phyloP scores from a whole-genome alignment of 2,329 filamentous ascomycete genomes.

The Cylindrodendrum hubeiense region DNA sequence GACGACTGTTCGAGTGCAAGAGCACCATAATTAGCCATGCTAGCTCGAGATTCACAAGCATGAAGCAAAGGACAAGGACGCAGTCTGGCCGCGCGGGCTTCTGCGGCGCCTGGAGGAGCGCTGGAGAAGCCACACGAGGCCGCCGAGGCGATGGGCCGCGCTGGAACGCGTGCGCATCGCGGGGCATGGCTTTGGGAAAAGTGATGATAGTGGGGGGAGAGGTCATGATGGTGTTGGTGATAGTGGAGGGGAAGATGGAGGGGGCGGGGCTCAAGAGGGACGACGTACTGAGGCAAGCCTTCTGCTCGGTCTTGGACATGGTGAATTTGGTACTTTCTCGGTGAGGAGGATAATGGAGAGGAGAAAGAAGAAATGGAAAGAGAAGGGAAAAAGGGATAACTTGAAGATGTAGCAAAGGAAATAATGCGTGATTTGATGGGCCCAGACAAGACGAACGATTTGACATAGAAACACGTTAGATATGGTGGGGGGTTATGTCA shows the following conservation, averaged over 20 bases:
- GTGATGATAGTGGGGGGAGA: conserved; percentile 9
- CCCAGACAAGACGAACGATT: conserved; percentile 34
- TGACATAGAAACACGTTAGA: conserved; percentile 44
- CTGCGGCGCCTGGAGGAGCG: conserved; percentile 26
- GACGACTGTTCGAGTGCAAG: conserved; percentile 77
- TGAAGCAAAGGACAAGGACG: conserved; percentile 62
- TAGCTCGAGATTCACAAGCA: conserved; percentile 68
- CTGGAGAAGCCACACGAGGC: conserved; percentile 37
- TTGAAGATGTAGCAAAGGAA: conserved; percentile 34
- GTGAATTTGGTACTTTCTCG: conserved; percentile 39
- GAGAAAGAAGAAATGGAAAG: conserved; percentile 28
- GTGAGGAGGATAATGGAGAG: conserved; percentile 31
- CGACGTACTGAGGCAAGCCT: conserved; percentile 73
- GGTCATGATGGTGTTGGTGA: conserved; percentile 12
- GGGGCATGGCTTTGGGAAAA: conserved; percentile 23
- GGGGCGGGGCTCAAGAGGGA: conserved; percentile 45
- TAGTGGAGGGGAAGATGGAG: conserved; percentile 40
- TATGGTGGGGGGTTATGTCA: conserved; percentile 44
- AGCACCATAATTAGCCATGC: conserved; percentile 71
- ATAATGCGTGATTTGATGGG: conserved; percentile 49
- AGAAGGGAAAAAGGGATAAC: conserved; percentile 22
- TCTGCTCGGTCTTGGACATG: conserved; percentile 69
- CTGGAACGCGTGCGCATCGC: conserved; percentile 32
- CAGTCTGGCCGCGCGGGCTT: conserved; percentile 46
- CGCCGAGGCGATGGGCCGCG: conserved; percentile 34